Conservation (phyloP, 371 early-diverging fungal species). For the Sporodiniella umbellata region DNA sequence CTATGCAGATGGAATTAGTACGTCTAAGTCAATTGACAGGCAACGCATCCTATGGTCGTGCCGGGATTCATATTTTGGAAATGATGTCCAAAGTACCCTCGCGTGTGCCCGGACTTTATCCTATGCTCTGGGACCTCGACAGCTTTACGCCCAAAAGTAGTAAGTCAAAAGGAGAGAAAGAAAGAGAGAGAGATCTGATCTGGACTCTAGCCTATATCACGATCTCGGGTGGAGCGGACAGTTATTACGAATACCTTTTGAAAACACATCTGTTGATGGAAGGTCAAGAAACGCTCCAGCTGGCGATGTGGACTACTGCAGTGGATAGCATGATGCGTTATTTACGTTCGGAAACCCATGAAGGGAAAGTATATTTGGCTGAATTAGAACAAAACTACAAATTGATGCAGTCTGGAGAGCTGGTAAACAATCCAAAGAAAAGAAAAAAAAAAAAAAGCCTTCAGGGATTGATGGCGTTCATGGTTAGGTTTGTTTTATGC, state of each 20-base stretch:
- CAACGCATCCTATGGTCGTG: slow-evolving; percentile 59
- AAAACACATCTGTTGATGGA: slow-evolving; percentile 63
- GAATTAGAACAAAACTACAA: slow-evolving; percentile 29
- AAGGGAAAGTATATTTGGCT: slow-evolving; percentile 37
- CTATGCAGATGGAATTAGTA: slow-evolving; percentile 86
- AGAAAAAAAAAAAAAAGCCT: too few species aligned
- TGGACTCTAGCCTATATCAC: slow-evolving; percentile 43
- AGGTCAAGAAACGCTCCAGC: slow-evolving; percentile 44
- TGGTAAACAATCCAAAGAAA: too few species aligned
- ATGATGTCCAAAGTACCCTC: slow-evolving; percentile 46
- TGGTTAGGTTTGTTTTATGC: slow-evolving; percentile 40
- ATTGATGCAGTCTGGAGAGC: slow-evolving; percentile 33
- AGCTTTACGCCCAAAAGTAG: slow-evolving; percentile 46
- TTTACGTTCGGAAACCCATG: slow-evolving; percentile 31
- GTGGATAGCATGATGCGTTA: slow-evolving; percentile 42
- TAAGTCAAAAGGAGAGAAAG: too few species aligned
- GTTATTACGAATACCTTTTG: slow-evolving; percentile 85
- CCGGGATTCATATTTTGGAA: slow-evolving; percentile 63
- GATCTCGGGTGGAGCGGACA: slow-evolving; percentile 70
- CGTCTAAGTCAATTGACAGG: slow-evolving; percentile 76
- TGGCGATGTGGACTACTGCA: slow-evolving; percentile 39
- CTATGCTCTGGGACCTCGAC: slow-evolving; percentile 49
- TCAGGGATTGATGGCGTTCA: neutral
- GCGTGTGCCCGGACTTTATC: slow-evolving; percentile 70
- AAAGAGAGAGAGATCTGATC: too few species aligned